Evolutionary conservation across 441 rosid species (phyloP), one percentile per base, ranked within the genome.

Genomic region (Pelargonium cotyledonis): DNA sequence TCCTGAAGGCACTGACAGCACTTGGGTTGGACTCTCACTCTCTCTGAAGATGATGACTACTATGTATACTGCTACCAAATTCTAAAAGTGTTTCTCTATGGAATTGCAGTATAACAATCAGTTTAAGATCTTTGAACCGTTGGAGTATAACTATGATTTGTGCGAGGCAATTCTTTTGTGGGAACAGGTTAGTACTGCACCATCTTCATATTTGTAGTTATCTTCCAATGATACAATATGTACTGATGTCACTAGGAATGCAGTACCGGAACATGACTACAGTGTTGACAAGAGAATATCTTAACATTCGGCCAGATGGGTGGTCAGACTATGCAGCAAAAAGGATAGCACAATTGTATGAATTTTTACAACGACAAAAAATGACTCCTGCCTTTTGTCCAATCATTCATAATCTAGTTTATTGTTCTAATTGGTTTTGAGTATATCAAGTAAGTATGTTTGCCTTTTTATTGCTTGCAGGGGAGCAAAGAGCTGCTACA

Each of bases 201-300:
- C 58, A 35, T 55, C 46, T 68, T 53, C 60, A 14, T 53, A 35
- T 60, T 1, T 6, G n/a, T 64, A 55, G 26, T 74, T 63, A 14
- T 63, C 9, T 47, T 74, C 64, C 35, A 63, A 58, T 68, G 49
- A 38, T 65, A 74, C 60, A 44, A 53, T 70, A 31, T 68, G 68
- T 67, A 46, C 80, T 79, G 15, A 81, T 85, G 71, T 70, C 66
- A 67, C 72, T 75, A 44, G 68, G 66, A 60, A 43, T 83, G 88
- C 89, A 95, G 99, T 95, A 91, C 74, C 94, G 97, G 49, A 95
- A 95, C 85, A 95, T 95, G 97, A 95, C 99, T 61, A 91, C 99
- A 0, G 91, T 91, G 46, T 79, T 95, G 78, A 95, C 97, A 0
- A 87, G 99, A 75, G 99, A 95, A 78, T 95, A 95, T 77, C 90